phyloP scores from a whole-genome alignment of 768 basidiomycete genomes.

The Leccinum arenicola region DNA sequence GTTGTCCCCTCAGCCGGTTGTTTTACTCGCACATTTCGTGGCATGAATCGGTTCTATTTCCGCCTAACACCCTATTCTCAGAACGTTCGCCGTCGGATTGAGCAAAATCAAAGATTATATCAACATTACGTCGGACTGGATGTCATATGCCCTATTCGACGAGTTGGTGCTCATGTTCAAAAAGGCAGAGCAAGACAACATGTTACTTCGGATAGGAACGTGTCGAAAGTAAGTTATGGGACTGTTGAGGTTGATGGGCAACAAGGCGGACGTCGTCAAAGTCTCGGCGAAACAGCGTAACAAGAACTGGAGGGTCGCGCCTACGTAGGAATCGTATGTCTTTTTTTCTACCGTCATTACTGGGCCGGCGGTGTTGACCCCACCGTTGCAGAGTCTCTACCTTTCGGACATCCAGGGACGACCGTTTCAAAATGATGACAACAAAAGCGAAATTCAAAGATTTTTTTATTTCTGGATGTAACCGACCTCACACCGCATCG shows the following conservation, averaged over 20 bases:
- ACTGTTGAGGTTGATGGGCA: constrained; percentile 92
- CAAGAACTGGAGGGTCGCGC: constrained; percentile 98
- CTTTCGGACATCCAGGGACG: constrained; percentile 87
- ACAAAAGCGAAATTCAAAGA: too few species aligned
- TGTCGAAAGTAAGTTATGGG: constrained; percentile 99
- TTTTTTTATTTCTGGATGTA: background rate
- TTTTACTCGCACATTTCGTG: background rate
- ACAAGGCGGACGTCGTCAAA: constrained; percentile 61
- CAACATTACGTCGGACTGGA: constrained; percentile 98
- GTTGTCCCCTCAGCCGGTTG: constrained; percentile 26
- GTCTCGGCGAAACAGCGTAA: constrained; percentile 74
- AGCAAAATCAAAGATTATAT: constrained; percentile 89
- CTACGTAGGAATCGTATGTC: constrained; percentile 91
- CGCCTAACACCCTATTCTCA: constrained; percentile 89
- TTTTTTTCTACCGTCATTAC: background rate
- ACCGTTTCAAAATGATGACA: background rate
- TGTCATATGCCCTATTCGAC: constrained; percentile 91
- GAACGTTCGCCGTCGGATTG: too few species aligned
- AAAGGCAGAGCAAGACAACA: constrained; percentile 51
- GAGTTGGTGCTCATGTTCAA: constrained; percentile 93
- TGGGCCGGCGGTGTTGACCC: constrained; percentile 2
- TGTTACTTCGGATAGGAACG: constrained; percentile 94
- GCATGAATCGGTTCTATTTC: constrained; percentile 82
- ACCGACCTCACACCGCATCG: too few species aligned
- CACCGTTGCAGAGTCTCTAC: constrained; percentile 69